phyloP scores from a whole-genome alignment of 2,329 filamentous ascomycete species.

The Diplocarpon mali region DNA sequence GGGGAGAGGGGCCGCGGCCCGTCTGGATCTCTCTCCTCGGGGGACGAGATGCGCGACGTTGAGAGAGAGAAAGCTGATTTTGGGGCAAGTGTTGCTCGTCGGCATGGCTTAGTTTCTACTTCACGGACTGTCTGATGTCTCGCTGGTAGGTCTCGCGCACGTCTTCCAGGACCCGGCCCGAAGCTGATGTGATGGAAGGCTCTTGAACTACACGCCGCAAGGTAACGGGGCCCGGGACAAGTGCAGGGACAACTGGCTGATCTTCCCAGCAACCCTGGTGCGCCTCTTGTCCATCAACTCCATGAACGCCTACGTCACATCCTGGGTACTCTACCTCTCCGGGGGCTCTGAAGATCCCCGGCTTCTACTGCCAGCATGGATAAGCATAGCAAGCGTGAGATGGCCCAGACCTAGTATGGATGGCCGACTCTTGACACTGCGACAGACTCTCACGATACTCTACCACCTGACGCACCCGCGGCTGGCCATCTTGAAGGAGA shows the following conservation, averaged over 20 bases:
- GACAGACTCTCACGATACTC: constrained; percentile 58
- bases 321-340: constrained; percentile 57
- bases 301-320: constrained; percentile 65
- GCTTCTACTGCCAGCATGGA: constrained; percentile 65
- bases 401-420: neutral
- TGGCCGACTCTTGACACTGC: neutral
- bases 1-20: neutral
- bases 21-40: neutral
- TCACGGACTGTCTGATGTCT: constrained; percentile 77
- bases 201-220: constrained; percentile 72
- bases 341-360: constrained; percentile 61
- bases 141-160: constrained; percentile 47
- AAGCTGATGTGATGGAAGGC: constrained; percentile 36
- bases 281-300: constrained; percentile 66
- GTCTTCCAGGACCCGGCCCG: neutral
- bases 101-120: constrained; percentile 52
- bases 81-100: constrained; percentile 56
- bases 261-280: constrained; percentile 54
- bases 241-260: too few relatives aligned
- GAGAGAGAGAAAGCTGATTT: constrained; percentile 9
- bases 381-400: constrained; percentile 61
- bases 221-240: constrained; percentile 16
- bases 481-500: constrained; percentile 71
- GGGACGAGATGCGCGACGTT: neutral
- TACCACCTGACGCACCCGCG: constrained; percentile 71